Evolutionary conservation across 768 basidiomycete species (phyloP).

Genomic region (Lactifluus piperatus): DNA sequence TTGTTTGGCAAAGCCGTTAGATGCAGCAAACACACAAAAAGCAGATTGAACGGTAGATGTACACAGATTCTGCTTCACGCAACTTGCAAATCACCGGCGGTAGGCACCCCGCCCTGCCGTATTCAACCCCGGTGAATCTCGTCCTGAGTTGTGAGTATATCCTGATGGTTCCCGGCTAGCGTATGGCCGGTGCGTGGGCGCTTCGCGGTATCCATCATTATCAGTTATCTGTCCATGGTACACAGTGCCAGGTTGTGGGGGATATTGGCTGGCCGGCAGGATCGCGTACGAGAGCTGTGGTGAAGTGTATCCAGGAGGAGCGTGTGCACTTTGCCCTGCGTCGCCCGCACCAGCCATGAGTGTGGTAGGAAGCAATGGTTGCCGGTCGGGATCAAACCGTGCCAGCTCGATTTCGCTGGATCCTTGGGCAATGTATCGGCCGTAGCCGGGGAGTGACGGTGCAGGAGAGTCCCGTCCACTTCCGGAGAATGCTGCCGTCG

Average conservation of each 20-base stretch:
- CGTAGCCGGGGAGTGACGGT: constrained; percentile 38
- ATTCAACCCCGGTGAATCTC: constrained; percentile 11
- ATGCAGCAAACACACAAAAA: not conserved
- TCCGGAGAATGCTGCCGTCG: constrained; percentile 38
- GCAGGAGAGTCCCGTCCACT: constrained; percentile 33
- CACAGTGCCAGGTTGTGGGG: constrained; percentile 34
- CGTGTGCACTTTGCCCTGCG: not conserved
- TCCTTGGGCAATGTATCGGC: constrained; percentile 41
- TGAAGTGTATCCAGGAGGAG: constrained; percentile 10
- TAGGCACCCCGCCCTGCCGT: constrained; percentile 4
- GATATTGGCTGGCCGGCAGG: constrained; percentile 23
- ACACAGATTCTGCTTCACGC: not conserved
- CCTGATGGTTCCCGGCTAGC: constrained; percentile 21
- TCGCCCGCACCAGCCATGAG: not conserved
- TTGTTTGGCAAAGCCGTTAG: no score
- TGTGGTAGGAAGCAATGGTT: constrained; percentile 44
- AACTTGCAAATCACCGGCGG: constrained; percentile 1
- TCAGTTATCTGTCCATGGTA: constrained; percentile 33
- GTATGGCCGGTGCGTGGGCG: constrained; percentile 54
- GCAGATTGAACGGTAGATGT: not conserved
- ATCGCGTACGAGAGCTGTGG: constrained; percentile 23
- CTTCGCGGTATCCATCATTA: constrained; percentile 41
- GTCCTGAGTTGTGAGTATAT: constrained; percentile 21
- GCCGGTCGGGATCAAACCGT: constrained; percentile 47
- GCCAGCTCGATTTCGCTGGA: constrained; percentile 44